Conservation (phyloP, 2,329 filamentous ascomycete species). For the Aspergillus tamarii region DNA sequence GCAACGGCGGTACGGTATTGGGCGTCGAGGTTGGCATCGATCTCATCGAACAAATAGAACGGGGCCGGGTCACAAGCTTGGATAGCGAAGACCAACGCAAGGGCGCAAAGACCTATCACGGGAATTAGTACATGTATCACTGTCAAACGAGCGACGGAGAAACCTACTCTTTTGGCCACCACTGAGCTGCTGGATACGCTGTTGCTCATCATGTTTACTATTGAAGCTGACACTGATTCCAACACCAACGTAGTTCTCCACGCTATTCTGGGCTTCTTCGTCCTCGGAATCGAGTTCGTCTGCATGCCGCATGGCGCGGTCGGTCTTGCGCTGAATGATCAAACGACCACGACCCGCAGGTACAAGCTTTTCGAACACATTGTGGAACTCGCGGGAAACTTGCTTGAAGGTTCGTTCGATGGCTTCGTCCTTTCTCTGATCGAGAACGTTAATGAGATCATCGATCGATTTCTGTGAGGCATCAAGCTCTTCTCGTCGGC, state of each 20-base stretch:
- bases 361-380: conserved; percentile 92
- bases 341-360: conserved; percentile 89
- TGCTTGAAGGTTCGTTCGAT: conserved; percentile 99
- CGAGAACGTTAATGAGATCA: conserved; percentile 87
- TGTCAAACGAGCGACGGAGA: background rate
- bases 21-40: conserved; percentile 96
- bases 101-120: conserved; percentile 76
- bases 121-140: conserved; percentile 1
- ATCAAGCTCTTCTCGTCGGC: conserved; percentile 84
- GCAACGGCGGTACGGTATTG: conserved; percentile 97
- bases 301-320: conserved; percentile 66
- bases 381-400: conserved; percentile 88
- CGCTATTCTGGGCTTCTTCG: conserved; percentile 61
- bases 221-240: conserved; percentile 98
- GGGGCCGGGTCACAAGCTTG: conserved; percentile 96
- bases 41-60: conserved; percentile 99
- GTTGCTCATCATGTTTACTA: conserved; percentile 96
- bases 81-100: conserved; percentile 98
- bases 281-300: conserved; percentile 71
- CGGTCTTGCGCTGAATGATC: conserved; percentile 88
- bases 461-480: conserved; percentile 85
- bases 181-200: conserved; percentile 94
- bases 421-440: conserved; percentile 95
- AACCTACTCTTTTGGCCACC: conserved; percentile 92
- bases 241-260: conserved; percentile 96